phyloP scores from a whole-genome alignment of 768 basidiomycete genomes.

The Collybia mongolica region DNA sequence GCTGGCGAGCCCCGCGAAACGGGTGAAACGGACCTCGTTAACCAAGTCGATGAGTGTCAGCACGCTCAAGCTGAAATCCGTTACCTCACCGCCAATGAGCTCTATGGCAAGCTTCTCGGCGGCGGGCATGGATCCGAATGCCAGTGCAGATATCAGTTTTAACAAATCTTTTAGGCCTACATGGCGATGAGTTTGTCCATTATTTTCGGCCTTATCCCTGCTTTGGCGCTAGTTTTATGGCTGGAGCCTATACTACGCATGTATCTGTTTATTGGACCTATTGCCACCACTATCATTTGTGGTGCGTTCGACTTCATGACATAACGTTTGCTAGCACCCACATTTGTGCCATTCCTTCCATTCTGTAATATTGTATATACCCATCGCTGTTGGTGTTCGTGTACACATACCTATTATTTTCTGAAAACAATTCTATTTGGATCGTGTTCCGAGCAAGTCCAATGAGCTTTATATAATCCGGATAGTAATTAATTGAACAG shows the following conservation, averaged over 20 bases:
- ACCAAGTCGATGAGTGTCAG: slow-evolving; percentile 36
- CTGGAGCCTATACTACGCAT: slow-evolving; percentile 11
- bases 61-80: slow-evolving; percentile 26
- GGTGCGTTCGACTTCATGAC: slow-evolving; percentile 8
- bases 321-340: slow-evolving; percentile 12
- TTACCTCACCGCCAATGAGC: slow-evolving; percentile 11
- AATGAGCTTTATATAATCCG: too few relatives aligned
- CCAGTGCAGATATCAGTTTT: slow-evolving; percentile 49
- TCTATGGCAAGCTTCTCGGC: slow-evolving; percentile 29
- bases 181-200: slow-evolving; percentile 47
- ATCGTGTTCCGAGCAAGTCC: too few relatives aligned
- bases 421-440: background rate
- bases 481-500: too few relatives aligned
- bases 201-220: slow-evolving; percentile 7
- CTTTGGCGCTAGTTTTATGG: slow-evolving; percentile 4
- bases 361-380: slow-evolving; percentile 19
- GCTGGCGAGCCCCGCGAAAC: slow-evolving; percentile 56
- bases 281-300: slow-evolving; percentile 11
- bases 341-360: slow-evolving; percentile 11
- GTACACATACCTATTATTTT: slow-evolving; percentile 1
- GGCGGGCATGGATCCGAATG: slow-evolving; percentile 37
- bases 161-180: slow-evolving; percentile 45
- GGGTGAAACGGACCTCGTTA: slow-evolving; percentile 56
- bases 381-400: slow-evolving; percentile 6
- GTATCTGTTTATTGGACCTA: slow-evolving; percentile 11